Evolutionary conservation across 1,284 basidiomycete genomes (phyloP).

Genomic region (Coniferiporia sulphurascens): DNA sequence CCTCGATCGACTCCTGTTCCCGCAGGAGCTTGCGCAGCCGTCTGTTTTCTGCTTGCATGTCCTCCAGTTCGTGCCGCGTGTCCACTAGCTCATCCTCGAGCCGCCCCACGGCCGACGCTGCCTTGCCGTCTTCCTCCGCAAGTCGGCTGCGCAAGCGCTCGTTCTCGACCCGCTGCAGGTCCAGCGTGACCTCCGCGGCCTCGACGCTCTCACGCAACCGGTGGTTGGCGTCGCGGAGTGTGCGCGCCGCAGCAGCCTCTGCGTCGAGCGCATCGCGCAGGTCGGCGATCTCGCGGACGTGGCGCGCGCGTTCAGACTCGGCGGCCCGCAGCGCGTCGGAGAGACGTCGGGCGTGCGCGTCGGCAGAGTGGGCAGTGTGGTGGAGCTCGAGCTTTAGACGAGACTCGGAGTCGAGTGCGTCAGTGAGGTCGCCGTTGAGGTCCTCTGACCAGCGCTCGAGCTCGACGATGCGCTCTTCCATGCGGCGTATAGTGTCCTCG

Average conservation of each 20-base stretch:
- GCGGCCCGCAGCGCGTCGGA: constrained; percentile 7
- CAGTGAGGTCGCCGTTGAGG: constrained; percentile 17
- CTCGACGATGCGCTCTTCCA: constrained; percentile 19
- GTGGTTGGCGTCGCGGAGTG: constrained; percentile 7
- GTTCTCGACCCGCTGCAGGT: constrained; percentile 17
- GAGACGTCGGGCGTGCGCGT: constrained; percentile 12
- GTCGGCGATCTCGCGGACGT: constrained; percentile 7
- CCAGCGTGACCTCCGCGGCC: constrained; percentile 14
- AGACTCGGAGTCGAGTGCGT: constrained; percentile 16
- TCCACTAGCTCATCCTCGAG: constrained; percentile 12
- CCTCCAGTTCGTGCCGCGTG: constrained; percentile 7
- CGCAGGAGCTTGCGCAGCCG: constrained; percentile 14
- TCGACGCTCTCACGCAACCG: constrained; percentile 13
- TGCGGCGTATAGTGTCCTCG: constrained; percentile 11
- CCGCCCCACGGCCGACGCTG: not conserved
- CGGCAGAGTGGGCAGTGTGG: not conserved
- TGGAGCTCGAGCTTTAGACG: constrained; percentile 12
- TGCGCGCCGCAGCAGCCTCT: constrained; percentile 4
- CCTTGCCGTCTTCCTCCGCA: not conserved
- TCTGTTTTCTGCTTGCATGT: constrained; percentile 7
- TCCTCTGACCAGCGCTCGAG: constrained; percentile 16
- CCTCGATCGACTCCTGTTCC: constrained; percentile 11
- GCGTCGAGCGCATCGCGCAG: constrained; percentile 10
- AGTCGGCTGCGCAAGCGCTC: constrained; percentile 17
- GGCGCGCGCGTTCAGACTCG: constrained; percentile 9